Evolutionary conservation across 148 eudicot genomes (phyloP).

Genomic region (Tetragonia tetragonoides): DNA sequence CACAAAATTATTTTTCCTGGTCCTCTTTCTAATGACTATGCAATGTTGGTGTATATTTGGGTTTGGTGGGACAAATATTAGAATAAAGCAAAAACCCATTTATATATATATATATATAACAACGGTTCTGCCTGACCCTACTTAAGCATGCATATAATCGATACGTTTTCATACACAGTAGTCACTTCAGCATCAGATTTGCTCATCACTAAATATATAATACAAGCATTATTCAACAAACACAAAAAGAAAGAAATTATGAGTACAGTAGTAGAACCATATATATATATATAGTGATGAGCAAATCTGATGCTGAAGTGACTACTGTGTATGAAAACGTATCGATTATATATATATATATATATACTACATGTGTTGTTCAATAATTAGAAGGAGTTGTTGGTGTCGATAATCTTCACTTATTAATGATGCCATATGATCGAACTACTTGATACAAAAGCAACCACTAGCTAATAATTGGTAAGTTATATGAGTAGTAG

Average conservation of each 20-base stretch:
- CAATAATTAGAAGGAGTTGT: conserved; percentile 7
- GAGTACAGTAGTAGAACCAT: too few species aligned
- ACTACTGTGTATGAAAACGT: not conserved
- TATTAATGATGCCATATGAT: not conserved
- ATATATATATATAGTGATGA: not conserved
- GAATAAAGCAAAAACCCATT: not conserved
- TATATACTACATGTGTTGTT: not conserved
- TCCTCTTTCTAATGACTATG: too few species aligned
- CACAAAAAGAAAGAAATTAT: too few species aligned
- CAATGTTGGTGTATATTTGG: not conserved
- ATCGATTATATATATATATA: too few species aligned
- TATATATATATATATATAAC: too few species aligned
- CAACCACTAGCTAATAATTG: conserved; percentile 13
- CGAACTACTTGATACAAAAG: not conserved
- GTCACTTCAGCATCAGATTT: not conserved
- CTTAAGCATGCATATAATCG: too few species aligned
- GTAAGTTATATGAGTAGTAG: conserved; percentile 14
- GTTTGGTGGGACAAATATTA: not conserved
- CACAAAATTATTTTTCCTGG: not conserved
- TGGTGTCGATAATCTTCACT: conserved; percentile 5
- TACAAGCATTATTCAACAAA: too few species aligned
- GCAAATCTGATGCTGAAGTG: not conserved
- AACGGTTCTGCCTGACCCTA: too few species aligned
- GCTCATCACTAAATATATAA: not conserved
- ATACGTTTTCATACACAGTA: not conserved